Evolutionary conservation across 2,329 filamentous ascomycete genomes (phyloP), one percentile per base, ranked within the genome.

Genomic region (Alternaria sp.): DNA sequence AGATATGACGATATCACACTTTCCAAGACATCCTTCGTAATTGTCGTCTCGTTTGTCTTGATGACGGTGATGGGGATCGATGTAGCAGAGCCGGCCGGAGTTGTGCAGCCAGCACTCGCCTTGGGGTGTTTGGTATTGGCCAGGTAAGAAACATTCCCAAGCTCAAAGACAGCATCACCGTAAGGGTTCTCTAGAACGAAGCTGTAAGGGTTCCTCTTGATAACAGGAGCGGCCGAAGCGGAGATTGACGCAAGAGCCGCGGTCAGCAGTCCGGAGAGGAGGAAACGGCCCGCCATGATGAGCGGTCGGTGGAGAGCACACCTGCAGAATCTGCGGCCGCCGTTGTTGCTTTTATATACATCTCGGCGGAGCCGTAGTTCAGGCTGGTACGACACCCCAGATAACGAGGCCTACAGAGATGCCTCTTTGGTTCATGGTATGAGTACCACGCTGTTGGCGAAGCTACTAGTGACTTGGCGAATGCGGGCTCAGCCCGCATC

Each of bases 71-170:
- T 59, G 4, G 74, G 72, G 7, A 77, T 30, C 10, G 59, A 21
- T 5, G 65, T 57, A 5, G 54, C 26, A 5, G 61, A 26, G 15
- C 46, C 32, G 10, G 65, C 51, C 32, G 45, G 61, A 10, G 60
- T 56, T 10, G 56, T 30, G 12, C 46, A 30, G 3, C 69, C 43
- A 11, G 63, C 61, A 12, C 40, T 61, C 11, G 61, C 74, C 50
- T 75, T 77, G 3, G 80, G 79, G 30, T 79, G 59, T 40, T 69
- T 72, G 8, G 73, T 68, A 56, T 79, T 79, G 1, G 79, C 79
- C 2, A 82, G 66, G 63, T 81, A 82, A 9, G 78, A 77, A 26
- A 72, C 61, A 44, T 80, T 73, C 10, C 80, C 80, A 4, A 82
- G 74, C 28, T 69, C 67, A 61, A 82, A 81, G 28, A 79, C 69